Evolutionary conservation across 331 rosid species (phyloP).

Genomic region (Pyracantha coccinea): DNA sequence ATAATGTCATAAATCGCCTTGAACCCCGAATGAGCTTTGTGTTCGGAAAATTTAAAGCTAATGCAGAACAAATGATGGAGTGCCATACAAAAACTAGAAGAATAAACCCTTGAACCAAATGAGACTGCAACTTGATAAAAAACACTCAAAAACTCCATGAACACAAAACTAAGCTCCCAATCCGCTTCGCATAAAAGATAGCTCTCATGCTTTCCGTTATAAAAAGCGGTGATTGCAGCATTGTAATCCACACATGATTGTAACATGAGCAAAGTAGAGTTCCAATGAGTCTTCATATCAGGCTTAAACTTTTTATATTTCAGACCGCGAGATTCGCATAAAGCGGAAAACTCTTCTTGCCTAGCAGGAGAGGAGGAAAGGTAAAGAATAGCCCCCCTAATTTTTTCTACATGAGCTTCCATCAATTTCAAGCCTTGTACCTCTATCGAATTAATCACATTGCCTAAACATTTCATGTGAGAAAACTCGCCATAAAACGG

Average conservation of each 20-base stretch:
- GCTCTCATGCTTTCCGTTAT: not conserved
- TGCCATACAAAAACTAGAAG: not conserved
- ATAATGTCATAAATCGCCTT: not conserved
- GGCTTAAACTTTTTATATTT: not conserved
- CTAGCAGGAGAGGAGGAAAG: not conserved
- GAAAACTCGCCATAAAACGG: no score
- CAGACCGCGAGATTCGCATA: not conserved
- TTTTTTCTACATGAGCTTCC: not conserved
- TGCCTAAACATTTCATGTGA: no score
- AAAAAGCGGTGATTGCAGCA: not conserved
- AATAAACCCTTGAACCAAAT: not conserved
- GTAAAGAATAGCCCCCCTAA: not conserved
- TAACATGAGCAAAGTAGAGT: not conserved
- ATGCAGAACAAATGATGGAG: not conserved
- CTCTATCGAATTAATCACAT: no score
- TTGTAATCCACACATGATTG: not conserved
- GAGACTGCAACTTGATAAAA: no score
- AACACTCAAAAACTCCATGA: not conserved
- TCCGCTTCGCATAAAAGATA: not conserved
- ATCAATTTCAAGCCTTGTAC: no score
- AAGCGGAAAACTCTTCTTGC: not conserved
- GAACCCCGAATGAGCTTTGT: not conserved
- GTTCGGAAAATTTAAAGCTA: not conserved
- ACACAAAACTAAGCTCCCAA: not conserved
- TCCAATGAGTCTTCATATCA: not conserved